phyloP scores from a whole-genome alignment of 768 basidiomycete species.

The Rhizopogon salebrosus region DNA sequence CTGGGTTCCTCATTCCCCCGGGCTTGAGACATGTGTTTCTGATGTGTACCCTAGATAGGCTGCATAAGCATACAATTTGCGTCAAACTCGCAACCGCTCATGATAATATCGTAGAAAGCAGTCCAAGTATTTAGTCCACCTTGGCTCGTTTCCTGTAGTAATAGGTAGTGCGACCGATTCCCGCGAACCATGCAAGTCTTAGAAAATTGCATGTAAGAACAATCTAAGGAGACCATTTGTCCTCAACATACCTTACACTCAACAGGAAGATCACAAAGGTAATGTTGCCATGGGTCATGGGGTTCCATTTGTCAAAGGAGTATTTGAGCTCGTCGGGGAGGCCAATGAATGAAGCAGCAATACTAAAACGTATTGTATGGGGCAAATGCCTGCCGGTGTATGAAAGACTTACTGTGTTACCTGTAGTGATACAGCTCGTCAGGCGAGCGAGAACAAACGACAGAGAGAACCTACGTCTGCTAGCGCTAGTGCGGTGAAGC shows the following conservation, averaged over 20 bases:
- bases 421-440: constrained; percentile 26
- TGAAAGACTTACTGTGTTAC: constrained; percentile 50
- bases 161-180: constrained; percentile 42
- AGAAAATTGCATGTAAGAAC: background rate
- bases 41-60: too few species aligned
- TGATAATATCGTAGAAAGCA: background rate
- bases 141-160: constrained; percentile 25
- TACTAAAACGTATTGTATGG: constrained; percentile 33
- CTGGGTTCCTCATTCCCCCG: background rate
- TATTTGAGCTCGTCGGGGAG: constrained; percentile 54
- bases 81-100: too few species aligned
- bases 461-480: constrained; percentile 53
- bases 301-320: constrained; percentile 54
- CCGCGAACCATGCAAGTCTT: constrained; percentile 54
- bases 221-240: background rate
- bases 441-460: background rate
- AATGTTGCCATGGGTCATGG: constrained; percentile 74
- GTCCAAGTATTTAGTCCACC: background rate
- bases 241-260: constrained; percentile 43
- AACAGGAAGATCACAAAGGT: constrained; percentile 56
- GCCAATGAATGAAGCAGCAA: constrained; percentile 49
- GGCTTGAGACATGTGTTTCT: background rate
- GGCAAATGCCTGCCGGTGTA: constrained; percentile 3
- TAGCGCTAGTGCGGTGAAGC: constrained; percentile 56
- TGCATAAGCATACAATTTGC: background rate